Evolutionary conservation across 805 yeast species (phyloP), one percentile per base, ranked within the genome.

Genomic region (Ogataea minuta): DNA sequence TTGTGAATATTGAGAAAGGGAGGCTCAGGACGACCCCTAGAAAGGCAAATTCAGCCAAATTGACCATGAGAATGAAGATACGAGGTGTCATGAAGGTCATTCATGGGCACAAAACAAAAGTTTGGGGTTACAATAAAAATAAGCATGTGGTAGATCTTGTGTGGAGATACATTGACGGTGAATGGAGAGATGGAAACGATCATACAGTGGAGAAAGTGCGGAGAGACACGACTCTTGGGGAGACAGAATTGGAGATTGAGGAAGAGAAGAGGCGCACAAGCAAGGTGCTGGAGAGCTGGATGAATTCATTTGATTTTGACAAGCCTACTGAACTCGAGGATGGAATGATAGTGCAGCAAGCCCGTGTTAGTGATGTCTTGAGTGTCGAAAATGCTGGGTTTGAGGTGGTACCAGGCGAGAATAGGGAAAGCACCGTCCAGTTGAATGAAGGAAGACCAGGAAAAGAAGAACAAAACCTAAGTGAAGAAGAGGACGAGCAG

Each of bases 91-190:
- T 77, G 37, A 79, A 76, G 59, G 67, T 68, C 4, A 62, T 84
- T 41, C 76, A 76, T 50, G 68, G 81, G 49, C 74, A 72, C 51
- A 88, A 89, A 63, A 77, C 81, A 23, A 89, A 89, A 57, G 71
- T 93, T 28, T 91, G 99, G 99, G 98, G 98, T 3, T 72, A 77
- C 45, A 89, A 84, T 49, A 85, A 84, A 64, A 72, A 76, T 46
- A 81, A 75, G 52, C 67, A 71, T 3, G 58, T 71, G 2, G 70
- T 72, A 23, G 93, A 83, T 50, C 67, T 89, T 49, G 84, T 82
- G 0, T 74, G 70, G 61, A 67, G 68, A 38, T 90, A 76, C 57
- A 66, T 62, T 8, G 74, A 81, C 45, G 85, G 84, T 0, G 74
- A 71, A 31, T 88, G 96, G 96, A 74, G 73, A 49, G 86, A 84